Conservation (phyloP, 148 eudicot genomes). For the Silene uniflora region DNA sequence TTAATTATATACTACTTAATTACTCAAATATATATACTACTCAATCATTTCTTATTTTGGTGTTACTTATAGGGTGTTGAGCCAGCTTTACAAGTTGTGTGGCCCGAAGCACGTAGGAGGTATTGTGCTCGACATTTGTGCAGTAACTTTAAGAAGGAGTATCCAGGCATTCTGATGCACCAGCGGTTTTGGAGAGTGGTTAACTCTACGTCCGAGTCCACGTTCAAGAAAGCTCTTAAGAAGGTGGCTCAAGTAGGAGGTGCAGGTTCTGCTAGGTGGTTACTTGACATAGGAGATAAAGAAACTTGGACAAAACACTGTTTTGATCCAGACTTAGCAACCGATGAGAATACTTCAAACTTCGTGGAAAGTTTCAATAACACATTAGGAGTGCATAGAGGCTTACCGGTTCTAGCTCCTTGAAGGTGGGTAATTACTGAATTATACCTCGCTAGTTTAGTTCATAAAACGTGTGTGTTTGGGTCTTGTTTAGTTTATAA, state of each 20-base stretch:
- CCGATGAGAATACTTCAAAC: not conserved
- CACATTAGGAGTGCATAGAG: not conserved
- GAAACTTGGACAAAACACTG: not conserved
- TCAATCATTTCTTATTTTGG: no score
- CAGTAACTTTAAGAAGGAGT: not conserved
- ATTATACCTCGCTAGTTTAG: no score
- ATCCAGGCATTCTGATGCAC: not conserved
- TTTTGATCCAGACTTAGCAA: not conserved
- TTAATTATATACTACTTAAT: no score
- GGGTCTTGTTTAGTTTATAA: no score
- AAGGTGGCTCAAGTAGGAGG: not conserved
- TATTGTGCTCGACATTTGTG: not conserved
- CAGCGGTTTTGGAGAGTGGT: not conserved
- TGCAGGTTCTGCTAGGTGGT: not conserved
- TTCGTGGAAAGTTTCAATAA: not conserved
- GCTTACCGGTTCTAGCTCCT: not conserved
- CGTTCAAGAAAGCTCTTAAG: not conserved
- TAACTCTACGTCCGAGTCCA: not conserved
- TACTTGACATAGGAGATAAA: not conserved
- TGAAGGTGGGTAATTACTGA: no score
- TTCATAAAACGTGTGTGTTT: no score
- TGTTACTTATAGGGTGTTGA: no score
- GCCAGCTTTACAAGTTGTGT: no score
- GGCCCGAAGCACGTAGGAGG: no score
- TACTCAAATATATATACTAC: no score